Evolutionary conservation across 2,329 filamentous ascomycete genomes (phyloP).

Genomic region (Endoconidiophora laricicola): DNA sequence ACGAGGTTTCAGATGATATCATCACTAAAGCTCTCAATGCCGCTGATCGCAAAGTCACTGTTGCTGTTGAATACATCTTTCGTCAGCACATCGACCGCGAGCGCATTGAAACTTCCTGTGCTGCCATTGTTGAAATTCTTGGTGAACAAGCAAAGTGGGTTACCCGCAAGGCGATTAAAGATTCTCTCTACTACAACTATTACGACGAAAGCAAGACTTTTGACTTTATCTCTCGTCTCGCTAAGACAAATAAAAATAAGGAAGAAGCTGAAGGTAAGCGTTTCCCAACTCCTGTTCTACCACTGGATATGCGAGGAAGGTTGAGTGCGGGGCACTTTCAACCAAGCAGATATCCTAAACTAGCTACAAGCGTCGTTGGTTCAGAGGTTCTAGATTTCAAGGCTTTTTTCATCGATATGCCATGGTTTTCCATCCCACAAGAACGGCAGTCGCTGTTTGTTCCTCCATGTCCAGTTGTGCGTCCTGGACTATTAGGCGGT

Average conservation of each 20-base stretch:
- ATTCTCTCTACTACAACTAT: conserved; percentile 78
- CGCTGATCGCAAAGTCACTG: not conserved
- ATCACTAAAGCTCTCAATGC: conserved; percentile 3
- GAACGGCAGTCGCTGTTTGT: conserved; percentile 50
- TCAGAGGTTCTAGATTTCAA: conserved; percentile 1
- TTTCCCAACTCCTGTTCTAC: not conserved
- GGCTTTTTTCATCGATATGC: conserved; percentile 63
- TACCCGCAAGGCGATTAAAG: conserved; percentile 49
- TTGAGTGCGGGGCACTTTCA: too few relatives aligned
- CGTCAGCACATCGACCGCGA: conserved; percentile 7
- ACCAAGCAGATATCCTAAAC: not conserved
- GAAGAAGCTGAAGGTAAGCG: conserved; percentile 27
- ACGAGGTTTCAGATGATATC: conserved; percentile 7
- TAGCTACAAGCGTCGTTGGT: not conserved
- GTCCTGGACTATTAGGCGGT: conserved; percentile 57
- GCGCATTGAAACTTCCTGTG: not conserved
- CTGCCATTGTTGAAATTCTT: conserved; percentile 26
- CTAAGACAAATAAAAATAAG: conserved; percentile 26
- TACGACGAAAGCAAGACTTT: conserved; percentile 71
- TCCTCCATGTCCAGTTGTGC: conserved; percentile 37
- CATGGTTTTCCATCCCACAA: conserved; percentile 62
- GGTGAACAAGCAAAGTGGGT: conserved; percentile 30
- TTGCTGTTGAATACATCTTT: conserved; percentile 7
- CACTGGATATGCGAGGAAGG: not conserved
- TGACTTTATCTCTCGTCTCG: conserved; percentile 46